A percentile compares a stretch with the other conserved stretches of the same genome.
These are phyloP conservation scores for Trichoderma atroviride DNA, from an alignment of 2,329 filamentous ascomycete species.

Conservation along the genomic window DNA sequence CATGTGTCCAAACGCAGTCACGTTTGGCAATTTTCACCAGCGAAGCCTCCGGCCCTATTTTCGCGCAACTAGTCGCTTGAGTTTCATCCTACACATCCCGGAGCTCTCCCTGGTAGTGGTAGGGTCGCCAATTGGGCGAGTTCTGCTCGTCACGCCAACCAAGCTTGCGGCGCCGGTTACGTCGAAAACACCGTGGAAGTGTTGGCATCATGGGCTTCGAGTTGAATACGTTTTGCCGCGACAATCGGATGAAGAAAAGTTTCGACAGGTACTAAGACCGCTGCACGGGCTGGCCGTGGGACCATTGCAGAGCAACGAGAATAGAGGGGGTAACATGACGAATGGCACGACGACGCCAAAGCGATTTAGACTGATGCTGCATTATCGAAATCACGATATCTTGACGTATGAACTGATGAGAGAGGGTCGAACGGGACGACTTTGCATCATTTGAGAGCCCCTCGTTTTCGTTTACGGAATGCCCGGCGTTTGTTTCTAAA, in stretches of 20 bases:
- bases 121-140: constrained; percentile 68
- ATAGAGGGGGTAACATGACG: constrained; percentile 32
- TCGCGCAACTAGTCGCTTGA: constrained; percentile 48
- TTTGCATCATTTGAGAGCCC: constrained; percentile 41
- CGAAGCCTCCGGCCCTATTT: constrained; percentile 35
- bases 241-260: constrained; percentile 48
- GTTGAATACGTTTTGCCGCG: constrained; percentile 57
- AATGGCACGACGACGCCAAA: constrained; percentile 39
- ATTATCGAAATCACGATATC: constrained; percentile 71
- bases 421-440: constrained; percentile 41
- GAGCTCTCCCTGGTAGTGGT: constrained; percentile 70
- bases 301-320: constrained; percentile 55
- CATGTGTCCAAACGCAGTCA: constrained; percentile 38
- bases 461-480: background rate
- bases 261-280: constrained; percentile 50
- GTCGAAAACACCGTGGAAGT: constrained; percentile 31
- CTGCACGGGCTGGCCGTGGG: constrained; percentile 70
- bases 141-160: constrained; percentile 62
- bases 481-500: background rate
- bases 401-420: constrained; percentile 68
- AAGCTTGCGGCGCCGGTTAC: constrained; percentile 36
- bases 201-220: constrained; percentile 50
- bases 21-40: constrained; percentile 33
- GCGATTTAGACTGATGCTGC: constrained; percentile 69
- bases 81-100: constrained; percentile 65